Evolutionary conservation across 2,329 filamentous ascomycete genomes (phyloP), one percentile per base, ranked within the genome.

Genomic region (Alternaria brassicicola): DNA sequence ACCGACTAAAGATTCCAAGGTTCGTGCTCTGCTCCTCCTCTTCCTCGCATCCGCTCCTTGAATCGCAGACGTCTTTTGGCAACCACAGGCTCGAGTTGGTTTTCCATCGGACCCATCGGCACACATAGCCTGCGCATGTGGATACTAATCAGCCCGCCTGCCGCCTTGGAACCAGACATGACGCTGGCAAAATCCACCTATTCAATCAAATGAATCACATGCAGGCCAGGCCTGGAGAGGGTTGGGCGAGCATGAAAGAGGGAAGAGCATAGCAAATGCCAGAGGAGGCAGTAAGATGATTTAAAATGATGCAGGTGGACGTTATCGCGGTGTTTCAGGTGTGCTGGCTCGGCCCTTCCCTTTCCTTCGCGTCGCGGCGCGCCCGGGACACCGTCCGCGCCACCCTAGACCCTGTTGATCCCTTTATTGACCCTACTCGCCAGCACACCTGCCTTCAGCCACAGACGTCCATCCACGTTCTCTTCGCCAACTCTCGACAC

Each of bases 351-450:
- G 55, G 55, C 55, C 51, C 49, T 57, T 57, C 55, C 55, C 50
- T 47, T 53, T 49, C 49, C 52, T 23, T 52, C 48, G 54, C 41
- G 54, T 31, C 42, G 39, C 55, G 35, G 55, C 46, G n/a, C 50
- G 43, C 4, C 17, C 17, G 9, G 25, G 35, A 21, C 42, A 9
- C 13, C 17, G 43, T 51, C 48, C 59, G 59, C 52, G 59, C 59
- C 59, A 62, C 48, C 59, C 59, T 31, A 47, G 51, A 56, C 59
- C 59, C 48, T 59, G 59, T 62, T 47, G 46, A 59, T 59, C 59
- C 56, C 59, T 52, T 56, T 59, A 52, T 60, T 45, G 38, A 56
- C 45, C 46, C 51, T 41, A 48, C 55, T 55, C 51, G 55, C 51
- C 55, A 55, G 47, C 59, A 59, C 59, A 59, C 47, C 45, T 49